Base-by-base conservation (phyloP, 257 asterid species). In the Capsicum pubescens region DNA sequence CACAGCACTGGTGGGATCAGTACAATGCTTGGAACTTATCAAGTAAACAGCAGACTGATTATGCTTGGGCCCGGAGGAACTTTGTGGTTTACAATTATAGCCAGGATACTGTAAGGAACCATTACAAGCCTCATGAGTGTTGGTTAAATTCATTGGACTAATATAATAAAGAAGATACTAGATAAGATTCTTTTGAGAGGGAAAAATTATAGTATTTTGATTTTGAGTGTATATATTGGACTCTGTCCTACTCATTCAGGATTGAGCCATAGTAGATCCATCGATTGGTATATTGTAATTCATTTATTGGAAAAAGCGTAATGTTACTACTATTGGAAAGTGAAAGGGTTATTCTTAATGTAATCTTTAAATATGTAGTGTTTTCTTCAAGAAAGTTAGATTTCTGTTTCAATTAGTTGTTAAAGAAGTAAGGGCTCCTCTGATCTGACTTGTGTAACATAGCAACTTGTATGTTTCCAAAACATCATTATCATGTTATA, bases 1-100 rank as follows among this genome's bases (percentile, higher is more conserved):
- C 97, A 0, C 74, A 91, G 35, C 81, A 91, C 26, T 95, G 99
- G 98, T 95, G 99, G 99, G 98, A 97, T 82, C 98, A 95, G 86
- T 91, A 93, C 84, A 54, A 87, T 16, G 91, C 98, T 16, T 93
- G 98, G 98, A 97, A 95, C 79, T 90, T 97, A 4, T 87, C 97
- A 0, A 87, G 85, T 0, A 89, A 86, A 36, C 92, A 97, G 91
- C 90, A 92, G 90, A 46, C 10, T 86, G 99, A 97, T 63, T 92
- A 91, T 69, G 90, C 91, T 46, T 97, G 98, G 99, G 97, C 95
- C 68, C 91, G 90, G 87, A 88, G 97, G 89, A 97, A 97, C 82
- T 97, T 97, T 35, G 98, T 97, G 8, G 85, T 93, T 3, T 97
- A 97, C 80, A 97, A 97, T 82, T 95, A 97, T 48, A 95, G 98